Conservation (phyloP, 441 rosid genomes). For the Arabidopsis lyrata region DNA sequence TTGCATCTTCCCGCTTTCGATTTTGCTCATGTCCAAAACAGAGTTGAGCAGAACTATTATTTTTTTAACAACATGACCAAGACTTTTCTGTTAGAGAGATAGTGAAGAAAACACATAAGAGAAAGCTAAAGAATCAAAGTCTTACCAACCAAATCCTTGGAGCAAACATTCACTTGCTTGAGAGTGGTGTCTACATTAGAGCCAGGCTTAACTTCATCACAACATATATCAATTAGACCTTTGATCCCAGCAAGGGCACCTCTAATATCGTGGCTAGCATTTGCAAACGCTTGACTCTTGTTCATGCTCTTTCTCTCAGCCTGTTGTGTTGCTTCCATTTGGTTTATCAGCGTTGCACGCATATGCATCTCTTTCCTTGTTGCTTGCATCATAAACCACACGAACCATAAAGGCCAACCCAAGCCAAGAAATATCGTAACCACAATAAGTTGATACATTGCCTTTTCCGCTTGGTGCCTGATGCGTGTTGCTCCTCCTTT, state of each 20-base stretch:
- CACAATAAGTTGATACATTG: conserved; percentile 11
- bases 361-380: too few species aligned
- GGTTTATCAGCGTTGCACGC: too few species aligned
- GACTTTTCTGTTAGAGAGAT: not conserved
- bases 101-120: not conserved
- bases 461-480: conserved; percentile 9
- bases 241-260: too few species aligned
- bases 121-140: conserved; percentile 7
- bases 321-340: too few species aligned
- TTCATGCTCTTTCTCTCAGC: too few species aligned
- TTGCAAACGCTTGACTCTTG: too few species aligned
- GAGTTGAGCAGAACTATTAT: conserved; percentile 65
- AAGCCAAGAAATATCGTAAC: conserved; percentile 43
- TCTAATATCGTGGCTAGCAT: too few species aligned
- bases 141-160: conserved; percentile 69
- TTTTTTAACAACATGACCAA: not conserved
- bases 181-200: conserved; percentile 54
- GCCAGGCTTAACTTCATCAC: too few species aligned
- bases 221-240: too few species aligned
- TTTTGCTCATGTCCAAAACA: conserved; percentile 79
- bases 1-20: conserved; percentile 83
- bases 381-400: conserved; percentile 48
- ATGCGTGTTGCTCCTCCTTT: conserved; percentile 39
- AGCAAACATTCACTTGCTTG: conserved; percentile 55
- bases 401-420: conserved; percentile 45